Percentiles rank a stretch among this genome's conserved stretches.
Conservation (phyloP, 495 filamentous ascomycete genomes). For the Collariella sp. region DNA sequence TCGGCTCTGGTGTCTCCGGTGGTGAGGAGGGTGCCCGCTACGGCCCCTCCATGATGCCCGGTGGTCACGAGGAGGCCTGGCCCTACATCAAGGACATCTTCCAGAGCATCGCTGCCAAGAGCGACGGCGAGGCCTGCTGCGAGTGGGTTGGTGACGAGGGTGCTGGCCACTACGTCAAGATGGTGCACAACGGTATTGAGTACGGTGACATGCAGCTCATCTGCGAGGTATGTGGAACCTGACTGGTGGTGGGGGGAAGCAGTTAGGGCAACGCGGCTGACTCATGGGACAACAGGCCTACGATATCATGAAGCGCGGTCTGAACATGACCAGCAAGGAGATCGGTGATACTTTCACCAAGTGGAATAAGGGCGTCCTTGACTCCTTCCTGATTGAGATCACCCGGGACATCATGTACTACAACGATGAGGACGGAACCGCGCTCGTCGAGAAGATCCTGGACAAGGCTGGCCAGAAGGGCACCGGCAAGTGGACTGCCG, state of each 20-base stretch:
- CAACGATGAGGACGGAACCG: conserved; percentile 84
- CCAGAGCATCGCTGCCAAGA: conserved; percentile 95
- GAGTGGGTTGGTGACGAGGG: conserved; percentile 99
- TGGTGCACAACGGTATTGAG: conserved; percentile 99
- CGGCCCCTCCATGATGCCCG: conserved; percentile 95
- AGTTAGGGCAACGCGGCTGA: not conserved
- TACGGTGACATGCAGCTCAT: conserved; percentile 99
- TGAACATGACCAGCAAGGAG: conserved; percentile 76
- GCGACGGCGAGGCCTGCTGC: conserved; percentile 91
- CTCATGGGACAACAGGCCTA: conserved; percentile 62
- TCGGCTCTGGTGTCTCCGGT: conserved; percentile 95
- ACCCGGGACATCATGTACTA: conserved; percentile 95
- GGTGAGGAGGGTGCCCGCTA: conserved; percentile 98
- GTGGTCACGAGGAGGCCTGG: conserved; percentile 97
- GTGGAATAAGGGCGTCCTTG: conserved; percentile 97
- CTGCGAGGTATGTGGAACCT: conserved; percentile 63
- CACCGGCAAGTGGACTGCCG: conserved; percentile 99
- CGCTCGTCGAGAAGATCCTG: conserved; percentile 96
- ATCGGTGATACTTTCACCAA: conserved; percentile 88
- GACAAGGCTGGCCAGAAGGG: conserved; percentile 99
- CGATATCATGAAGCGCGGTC: conserved; percentile 97
- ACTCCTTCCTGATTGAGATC: conserved; percentile 99
- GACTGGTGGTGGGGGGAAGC: not conserved
- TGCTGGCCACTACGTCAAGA: conserved; percentile 99
- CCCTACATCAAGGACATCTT: conserved; percentile 98